Evolutionary conservation across 2,329 filamentous ascomycete species (phyloP).

Genomic region (Stachybotrys elegans): DNA sequence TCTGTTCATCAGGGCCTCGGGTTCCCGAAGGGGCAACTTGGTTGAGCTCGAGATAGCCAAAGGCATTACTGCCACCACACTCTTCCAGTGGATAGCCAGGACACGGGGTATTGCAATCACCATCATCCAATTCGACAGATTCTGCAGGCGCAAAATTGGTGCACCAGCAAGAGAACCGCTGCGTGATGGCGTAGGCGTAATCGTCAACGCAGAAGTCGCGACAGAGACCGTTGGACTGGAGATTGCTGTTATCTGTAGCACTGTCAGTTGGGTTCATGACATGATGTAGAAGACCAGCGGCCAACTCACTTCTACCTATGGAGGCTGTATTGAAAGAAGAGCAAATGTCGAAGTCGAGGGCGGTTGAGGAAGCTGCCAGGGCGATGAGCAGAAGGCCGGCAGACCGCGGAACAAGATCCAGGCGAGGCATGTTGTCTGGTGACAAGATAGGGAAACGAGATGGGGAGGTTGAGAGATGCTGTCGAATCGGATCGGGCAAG

Average conservation of each 20-base stretch:
- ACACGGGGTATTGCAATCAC: slow-evolving; percentile 53
- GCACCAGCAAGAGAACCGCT: slow-evolving; percentile 67
- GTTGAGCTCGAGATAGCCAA: slow-evolving; percentile 58
- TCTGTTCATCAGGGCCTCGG: slow-evolving; percentile 13
- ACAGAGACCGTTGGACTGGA: slow-evolving; percentile 68
- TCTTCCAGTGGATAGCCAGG: slow-evolving; percentile 63
- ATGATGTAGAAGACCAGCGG: not conserved
- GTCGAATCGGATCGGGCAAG: not conserved
- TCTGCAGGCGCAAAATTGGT: slow-evolving; percentile 59
- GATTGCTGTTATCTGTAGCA: slow-evolving; percentile 45
- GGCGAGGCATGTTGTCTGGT: slow-evolving; percentile 15
- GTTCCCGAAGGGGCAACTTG: slow-evolving; percentile 53
- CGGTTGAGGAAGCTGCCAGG: slow-evolving; percentile 15
- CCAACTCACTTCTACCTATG: slow-evolving; percentile 19
- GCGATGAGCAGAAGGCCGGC: slow-evolving; percentile 18
- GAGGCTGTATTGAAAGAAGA: slow-evolving; percentile 31
- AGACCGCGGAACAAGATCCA: slow-evolving; percentile 12
- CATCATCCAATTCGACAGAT: slow-evolving; percentile 30
- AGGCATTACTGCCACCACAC: slow-evolving; percentile 60
- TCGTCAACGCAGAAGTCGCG: slow-evolving; percentile 48
- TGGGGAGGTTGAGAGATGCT: not conserved
- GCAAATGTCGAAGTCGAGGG: slow-evolving; percentile 27
- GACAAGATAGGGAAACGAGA: not conserved
- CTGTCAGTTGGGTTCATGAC: not conserved
- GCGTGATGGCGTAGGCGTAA: slow-evolving; percentile 65